Base-by-base conservation (phyloP, 331 rosid species). In the Rhamnella rubrinervis region DNA sequence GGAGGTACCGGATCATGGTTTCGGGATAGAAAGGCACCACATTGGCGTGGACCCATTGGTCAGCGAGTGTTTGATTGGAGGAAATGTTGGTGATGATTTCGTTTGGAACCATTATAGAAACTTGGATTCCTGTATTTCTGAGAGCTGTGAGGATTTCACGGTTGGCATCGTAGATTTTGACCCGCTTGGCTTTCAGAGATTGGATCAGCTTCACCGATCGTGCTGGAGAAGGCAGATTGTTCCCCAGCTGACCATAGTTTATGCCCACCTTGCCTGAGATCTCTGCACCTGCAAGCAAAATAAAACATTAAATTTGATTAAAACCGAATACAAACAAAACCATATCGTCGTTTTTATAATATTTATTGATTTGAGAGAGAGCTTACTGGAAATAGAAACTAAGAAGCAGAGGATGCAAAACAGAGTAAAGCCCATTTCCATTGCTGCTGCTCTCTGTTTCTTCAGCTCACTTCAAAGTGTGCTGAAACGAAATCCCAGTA, bases 51-150 rank as follows among this genome's bases (percentile, higher is more conserved):
- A 93, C 71, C 97, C 92, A 93, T 1, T 75, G 26, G 59, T 90
- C 55, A 17, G 95, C 71, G 53, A 90, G 66, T 2, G 86, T 79
- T 59, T 90, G 96, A 66, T 75, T 79, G 2, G 75, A 38, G 69
- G 96, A 93, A 1, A 85, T 77, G 73, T 93, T 84, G 68, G 63
- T 9, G 72, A 88, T 74, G 68, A 93, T 76, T 7, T 88, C 12
- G 71, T 93, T 88, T 0, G 98, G 96, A 0, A 93, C 78, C 98
- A 93, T 88, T 21, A 93, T 58, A 0, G 92, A 90, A 12, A 93
- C 95, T 62, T 71, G 82, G 4, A 83, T 52, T 5, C 61, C 67
- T 0, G 87, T 86, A 79, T 93, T 82, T 0, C 23, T 14, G 0
- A 93, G 90, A 21, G 96, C 74, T 14, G 58, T 38, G 31, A 90